phyloP scores from a whole-genome alignment of 768 basidiomycete species.

The Suillus placidus region DNA sequence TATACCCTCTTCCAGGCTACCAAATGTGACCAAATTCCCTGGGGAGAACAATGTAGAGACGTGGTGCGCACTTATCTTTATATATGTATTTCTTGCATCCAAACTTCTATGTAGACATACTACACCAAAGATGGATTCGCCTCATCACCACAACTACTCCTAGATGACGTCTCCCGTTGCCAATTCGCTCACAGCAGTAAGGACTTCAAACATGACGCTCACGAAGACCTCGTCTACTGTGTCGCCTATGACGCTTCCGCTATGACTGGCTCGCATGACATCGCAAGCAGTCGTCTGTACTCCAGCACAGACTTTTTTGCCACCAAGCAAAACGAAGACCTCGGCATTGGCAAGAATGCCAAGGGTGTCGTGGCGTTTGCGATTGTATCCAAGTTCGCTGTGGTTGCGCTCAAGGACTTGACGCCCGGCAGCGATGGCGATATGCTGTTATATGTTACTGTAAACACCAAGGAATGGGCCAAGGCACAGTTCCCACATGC shows the following conservation, averaged over 20 bases:
- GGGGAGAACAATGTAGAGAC: slow-evolving; percentile 66
- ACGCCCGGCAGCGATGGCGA: slow-evolving; percentile 57
- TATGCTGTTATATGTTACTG: slow-evolving; percentile 84
- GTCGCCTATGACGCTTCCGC: slow-evolving; percentile 76
- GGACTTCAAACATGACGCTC: slow-evolving; percentile 79
- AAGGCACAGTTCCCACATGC: slow-evolving; percentile 77
- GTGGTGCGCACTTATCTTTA: slow-evolving; percentile 47
- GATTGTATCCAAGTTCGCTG: slow-evolving; percentile 85
- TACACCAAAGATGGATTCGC: slow-evolving; percentile 87
- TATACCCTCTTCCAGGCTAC: slow-evolving; percentile 82
- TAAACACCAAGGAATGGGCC: slow-evolving; percentile 84
- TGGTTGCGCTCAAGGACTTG: slow-evolving; percentile 83
- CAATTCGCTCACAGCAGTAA: slow-evolving; percentile 87
- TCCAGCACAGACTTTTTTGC: slow-evolving; percentile 86
- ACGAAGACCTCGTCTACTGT: slow-evolving; percentile 81
- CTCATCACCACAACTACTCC: slow-evolving; percentile 56
- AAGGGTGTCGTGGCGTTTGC: slow-evolving; percentile 89
- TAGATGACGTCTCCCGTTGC: slow-evolving; percentile 75
- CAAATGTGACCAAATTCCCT: slow-evolving; percentile 55
- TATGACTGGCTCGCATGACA: slow-evolving; percentile 42
- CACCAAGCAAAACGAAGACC: slow-evolving; percentile 66
- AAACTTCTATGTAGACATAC: slow-evolving; percentile 61
- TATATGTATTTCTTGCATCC: slow-evolving; percentile 8
- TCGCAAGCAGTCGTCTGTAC: slow-evolving; percentile 70
- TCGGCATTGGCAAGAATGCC: slow-evolving; percentile 86